Conservation (phyloP, 768 basidiomycete species). For the Baorangia bicolor region DNA sequence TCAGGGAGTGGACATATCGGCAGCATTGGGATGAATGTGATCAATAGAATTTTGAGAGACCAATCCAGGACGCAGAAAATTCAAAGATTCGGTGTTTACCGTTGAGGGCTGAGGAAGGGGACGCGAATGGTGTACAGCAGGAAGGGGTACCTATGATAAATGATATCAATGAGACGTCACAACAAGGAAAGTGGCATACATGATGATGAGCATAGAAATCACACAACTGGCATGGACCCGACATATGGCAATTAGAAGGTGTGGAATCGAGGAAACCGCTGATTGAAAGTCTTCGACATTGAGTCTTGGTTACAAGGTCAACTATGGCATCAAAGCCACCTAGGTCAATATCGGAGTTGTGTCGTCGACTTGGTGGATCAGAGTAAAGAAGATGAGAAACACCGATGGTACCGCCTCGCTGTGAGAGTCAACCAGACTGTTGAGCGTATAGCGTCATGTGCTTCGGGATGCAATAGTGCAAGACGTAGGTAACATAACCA, state of each 20-base stretch:
- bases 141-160: background rate
- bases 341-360: background rate
- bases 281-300: background rate
- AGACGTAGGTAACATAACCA: background rate
- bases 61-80: no score
- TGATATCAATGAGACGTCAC: no score
- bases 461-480: slow-evolving; percentile 5
- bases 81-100: no score
- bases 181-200: background rate
- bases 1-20: no score
- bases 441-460: slow-evolving; percentile 2
- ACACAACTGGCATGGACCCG: background rate
- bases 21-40: no score
- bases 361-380: background rate
- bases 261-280: background rate
- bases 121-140: background rate
- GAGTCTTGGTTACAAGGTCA: background rate
- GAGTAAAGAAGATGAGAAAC: slow-evolving; percentile 3
- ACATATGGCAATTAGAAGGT: background rate
- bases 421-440: background rate
- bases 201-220: background rate
- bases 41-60: no score
- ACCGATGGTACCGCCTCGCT: background rate
- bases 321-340: background rate
- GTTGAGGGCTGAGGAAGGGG: no score